These are phyloP conservation scores for Monilinia fructicola DNA, from an alignment of 2,329 filamentous ascomycete species.

Conservation along the genomic window DNA sequence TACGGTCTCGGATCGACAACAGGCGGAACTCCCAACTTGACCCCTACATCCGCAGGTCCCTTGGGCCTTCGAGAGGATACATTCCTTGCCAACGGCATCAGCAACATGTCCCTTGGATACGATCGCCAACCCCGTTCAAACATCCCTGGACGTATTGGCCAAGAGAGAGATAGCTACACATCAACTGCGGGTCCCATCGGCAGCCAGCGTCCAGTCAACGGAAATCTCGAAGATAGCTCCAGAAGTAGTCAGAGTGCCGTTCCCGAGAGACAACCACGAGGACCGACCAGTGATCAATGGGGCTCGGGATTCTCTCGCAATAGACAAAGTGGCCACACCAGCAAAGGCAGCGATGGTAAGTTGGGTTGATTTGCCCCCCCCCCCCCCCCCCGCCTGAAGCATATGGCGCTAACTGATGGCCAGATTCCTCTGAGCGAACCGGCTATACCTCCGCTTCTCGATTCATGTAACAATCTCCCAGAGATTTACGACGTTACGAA, in stretches of 20 bases:
- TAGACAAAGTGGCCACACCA: constrained; percentile 60
- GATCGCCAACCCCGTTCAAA: constrained; percentile 40
- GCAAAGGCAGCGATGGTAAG: constrained; percentile 59
- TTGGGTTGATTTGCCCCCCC: constrained; percentile 32
- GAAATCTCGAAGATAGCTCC: constrained; percentile 36
- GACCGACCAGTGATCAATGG: constrained; percentile 58
- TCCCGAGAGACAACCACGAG: constrained; percentile 63
- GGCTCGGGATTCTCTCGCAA: constrained; percentile 55
- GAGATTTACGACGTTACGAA: constrained; percentile 37
- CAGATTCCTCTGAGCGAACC: constrained; percentile 41
- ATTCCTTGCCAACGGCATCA: constrained; percentile 51
- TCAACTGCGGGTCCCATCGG: constrained; percentile 58
- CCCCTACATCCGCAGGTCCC: constrained; percentile 77
- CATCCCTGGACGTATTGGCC: constrained; percentile 43
- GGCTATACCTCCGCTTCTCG: constrained; percentile 26
- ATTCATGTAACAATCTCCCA: constrained; percentile 27
- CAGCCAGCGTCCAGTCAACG: constrained; percentile 58
- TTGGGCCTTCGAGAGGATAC: constrained; percentile 39
- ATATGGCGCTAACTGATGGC: constrained; percentile 35
- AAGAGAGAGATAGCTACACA: constrained; percentile 49
- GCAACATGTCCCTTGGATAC: constrained; percentile 56
- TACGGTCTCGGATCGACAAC: constrained; percentile 56
- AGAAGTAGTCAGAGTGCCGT: constrained; percentile 41
- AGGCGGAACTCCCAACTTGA: constrained; percentile 65
- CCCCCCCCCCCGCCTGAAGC: no score